Evolutionary conservation across 139 green algal genomes (phyloP), one percentile per base, ranked within the genome.

Genomic region (Closterium sp.): DNA sequence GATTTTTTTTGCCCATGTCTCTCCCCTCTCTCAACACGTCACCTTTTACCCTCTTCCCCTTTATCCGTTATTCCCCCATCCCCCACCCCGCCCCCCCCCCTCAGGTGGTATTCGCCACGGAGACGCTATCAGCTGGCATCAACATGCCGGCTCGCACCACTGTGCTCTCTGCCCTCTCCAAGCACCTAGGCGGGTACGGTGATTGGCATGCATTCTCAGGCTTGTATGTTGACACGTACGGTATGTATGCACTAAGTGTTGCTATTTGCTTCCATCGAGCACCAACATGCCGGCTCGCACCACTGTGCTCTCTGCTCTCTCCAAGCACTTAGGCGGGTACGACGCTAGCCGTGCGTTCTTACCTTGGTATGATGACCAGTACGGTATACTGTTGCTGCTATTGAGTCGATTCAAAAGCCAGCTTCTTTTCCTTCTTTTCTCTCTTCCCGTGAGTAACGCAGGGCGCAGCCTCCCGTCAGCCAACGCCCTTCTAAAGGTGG

Each of bases 281-380:
- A 98, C 99, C 94, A 99, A 99, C 96, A 99, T 99, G 98, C 98
- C 98, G 7, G 98, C 98, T 0, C 95, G 98, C 88, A 93, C 91
- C n/a, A 91, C 90, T 0, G 93, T 95, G 33, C 35, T 96, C 8
- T 93, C 84, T 8, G 84, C 93, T 9, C 86, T 96, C 34, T 88
- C 31, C 34, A 95, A 94, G 34, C 91, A 93, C 34, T 9, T 33
- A 23, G 83, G 83, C 83, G 83, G 55, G 55, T 76, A 76, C n/a
- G n/a, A n/a, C n/a, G n/a, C n/a, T n/a, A n/a, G n/a, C n/a, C n/a
- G n/a, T n/a, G n/a, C n/a, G n/a, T n/a, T n/a, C n/a, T n/a, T n/a
- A n/a, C n/a, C n/a, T n/a, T n/a, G n/a, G 38, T 66, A 12, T 10
- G 38, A 66, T 66, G 38, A 12, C 16, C 55, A 76, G 9, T 76